Percentiles rank a stretch among this genome's conserved stretches.
These are phyloP conservation scores for Amaranthus hypochondriacus DNA, from an alignment of 148 eudicot genomes.

Conservation along the genomic window DNA sequence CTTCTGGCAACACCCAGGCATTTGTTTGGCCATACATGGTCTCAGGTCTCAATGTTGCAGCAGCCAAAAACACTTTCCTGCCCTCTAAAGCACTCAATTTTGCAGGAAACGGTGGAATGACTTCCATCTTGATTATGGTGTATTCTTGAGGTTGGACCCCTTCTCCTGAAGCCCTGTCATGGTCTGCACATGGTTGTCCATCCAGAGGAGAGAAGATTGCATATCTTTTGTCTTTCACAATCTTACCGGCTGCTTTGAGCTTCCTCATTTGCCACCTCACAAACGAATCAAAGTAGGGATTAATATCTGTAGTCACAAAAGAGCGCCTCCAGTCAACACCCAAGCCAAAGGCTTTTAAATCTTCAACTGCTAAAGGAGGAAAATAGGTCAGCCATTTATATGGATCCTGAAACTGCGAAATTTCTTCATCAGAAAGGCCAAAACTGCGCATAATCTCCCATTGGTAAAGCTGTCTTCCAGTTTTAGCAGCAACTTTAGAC, in stretches of 20 bases:
- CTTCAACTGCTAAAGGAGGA: constrained; percentile 76
- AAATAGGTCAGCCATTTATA: constrained; percentile 63
- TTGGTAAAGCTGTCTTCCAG: constrained; percentile 64
- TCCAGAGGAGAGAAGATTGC: too few species aligned
- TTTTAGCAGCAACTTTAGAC: constrained; percentile 69
- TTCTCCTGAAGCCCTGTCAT: constrained; percentile 85
- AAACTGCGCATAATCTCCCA: constrained; percentile 91
- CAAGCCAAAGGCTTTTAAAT: constrained; percentile 76
- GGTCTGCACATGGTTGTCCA: too few species aligned
- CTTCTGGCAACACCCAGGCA: constrained; percentile 87
- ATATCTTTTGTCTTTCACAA: too few species aligned
- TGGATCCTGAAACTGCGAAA: constrained; percentile 60
- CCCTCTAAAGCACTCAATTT: constrained; percentile 63
- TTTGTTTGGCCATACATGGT: constrained; percentile 93
- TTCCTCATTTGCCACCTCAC: constrained; percentile 84
- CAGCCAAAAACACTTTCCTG: constrained; percentile 69
- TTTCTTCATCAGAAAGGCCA: constrained; percentile 65
- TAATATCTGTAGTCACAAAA: constrained; percentile 70
- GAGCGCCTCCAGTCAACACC: constrained; percentile 89
- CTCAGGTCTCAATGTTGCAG: constrained; percentile 87
- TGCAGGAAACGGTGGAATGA: constrained; percentile 58
- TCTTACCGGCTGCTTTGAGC: constrained; percentile 51
- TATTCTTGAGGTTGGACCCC: constrained; percentile 91
- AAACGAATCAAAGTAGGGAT: constrained; percentile 72
- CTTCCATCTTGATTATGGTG: constrained; percentile 83